These are phyloP conservation scores for Yamagishiella unicocca DNA, from an alignment of 139 green algal species.

Conservation along the genomic window DNA sequence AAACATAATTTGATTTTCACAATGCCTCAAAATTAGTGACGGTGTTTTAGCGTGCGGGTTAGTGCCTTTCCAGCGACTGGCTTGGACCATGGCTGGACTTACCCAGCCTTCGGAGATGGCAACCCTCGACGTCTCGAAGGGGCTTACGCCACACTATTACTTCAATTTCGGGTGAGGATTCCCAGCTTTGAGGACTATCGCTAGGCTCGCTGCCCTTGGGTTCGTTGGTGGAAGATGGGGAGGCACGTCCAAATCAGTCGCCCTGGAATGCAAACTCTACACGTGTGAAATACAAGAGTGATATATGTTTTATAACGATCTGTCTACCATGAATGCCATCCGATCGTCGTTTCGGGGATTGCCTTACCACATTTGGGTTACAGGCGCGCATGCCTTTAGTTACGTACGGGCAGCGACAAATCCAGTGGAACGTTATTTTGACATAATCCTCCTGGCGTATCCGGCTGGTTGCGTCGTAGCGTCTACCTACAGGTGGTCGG, in stretches of 20 bases:
- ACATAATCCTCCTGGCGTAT: no score
- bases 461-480: constrained; percentile 38
- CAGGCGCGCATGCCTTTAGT: no score
- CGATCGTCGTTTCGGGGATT: no score
- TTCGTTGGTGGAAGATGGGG: background rate
- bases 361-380: no score
- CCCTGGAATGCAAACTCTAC: no score
- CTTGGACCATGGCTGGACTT: background rate
- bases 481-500: constrained; percentile 64
- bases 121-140: constrained; percentile 23
- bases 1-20: background rate
- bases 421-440: no score
- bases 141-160: constrained; percentile 44
- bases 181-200: no score
- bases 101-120: background rate
- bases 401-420: no score
- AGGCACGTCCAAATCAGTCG: background rate
- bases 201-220: no score
- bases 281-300: no score
- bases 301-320: no score
- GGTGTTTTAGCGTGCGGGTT: background rate
- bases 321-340: no score
- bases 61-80: background rate
- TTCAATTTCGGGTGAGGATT: constrained; percentile 49
- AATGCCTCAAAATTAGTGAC: background rate